A percentile compares a stretch with the other conserved stretches of the same genome.
phyloP scores from a whole-genome alignment of 345 rosid species.

The Rhodamnia rubescens region DNA sequence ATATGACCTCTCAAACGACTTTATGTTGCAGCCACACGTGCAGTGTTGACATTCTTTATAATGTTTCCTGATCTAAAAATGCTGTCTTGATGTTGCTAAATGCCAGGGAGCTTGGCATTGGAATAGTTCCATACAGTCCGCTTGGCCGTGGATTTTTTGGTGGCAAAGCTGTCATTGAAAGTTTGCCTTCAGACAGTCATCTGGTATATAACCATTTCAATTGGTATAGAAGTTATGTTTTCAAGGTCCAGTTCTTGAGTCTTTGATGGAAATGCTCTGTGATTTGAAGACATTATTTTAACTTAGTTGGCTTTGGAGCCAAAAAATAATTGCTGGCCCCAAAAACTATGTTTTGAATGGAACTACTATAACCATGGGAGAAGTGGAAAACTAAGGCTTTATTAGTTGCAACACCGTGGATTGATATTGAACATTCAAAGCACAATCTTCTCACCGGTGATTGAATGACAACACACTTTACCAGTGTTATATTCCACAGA shows the following conservation, averaged over 20 bases:
- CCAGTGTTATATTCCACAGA: neutral
- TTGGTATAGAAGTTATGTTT: neutral
- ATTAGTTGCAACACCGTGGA: neutral
- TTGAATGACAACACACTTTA: neutral
- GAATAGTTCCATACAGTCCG: slow-evolving; percentile 12
- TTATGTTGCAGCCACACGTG: neutral
- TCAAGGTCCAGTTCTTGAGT: neutral
- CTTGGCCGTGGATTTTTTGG: slow-evolving; percentile 10
- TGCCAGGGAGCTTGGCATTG: slow-evolving; percentile 8
- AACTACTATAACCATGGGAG: neutral
- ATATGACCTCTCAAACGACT: neutral
- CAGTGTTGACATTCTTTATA: neutral
- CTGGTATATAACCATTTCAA: neutral
- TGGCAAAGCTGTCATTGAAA: neutral
- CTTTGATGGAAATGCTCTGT: neutral
- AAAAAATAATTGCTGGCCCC: neutral
- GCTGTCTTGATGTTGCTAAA: neutral
- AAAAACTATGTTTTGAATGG: neutral
- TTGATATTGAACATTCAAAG: neutral
- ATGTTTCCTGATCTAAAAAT: neutral
- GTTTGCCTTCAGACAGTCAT: neutral
- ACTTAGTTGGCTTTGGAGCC: neutral
- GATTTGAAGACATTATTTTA: neutral
- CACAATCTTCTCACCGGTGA: neutral
- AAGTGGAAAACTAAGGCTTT: neutral